Evolutionary conservation across 2,329 filamentous ascomycete genomes (phyloP), one percentile per base, ranked within the genome.

Genomic region (Microdochium trichocladiopsis): DNA sequence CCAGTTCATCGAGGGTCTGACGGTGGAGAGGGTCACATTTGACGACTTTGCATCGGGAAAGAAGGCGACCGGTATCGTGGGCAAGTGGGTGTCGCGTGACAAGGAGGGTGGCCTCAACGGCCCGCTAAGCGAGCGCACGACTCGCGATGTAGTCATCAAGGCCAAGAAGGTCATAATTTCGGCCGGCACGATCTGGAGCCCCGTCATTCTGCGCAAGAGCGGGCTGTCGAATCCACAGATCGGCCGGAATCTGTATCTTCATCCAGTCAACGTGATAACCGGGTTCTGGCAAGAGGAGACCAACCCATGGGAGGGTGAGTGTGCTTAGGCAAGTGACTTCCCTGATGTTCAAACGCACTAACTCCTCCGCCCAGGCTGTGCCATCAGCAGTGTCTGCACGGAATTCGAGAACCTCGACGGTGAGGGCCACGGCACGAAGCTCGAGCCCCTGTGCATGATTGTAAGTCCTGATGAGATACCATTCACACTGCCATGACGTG

Each of bases 401-500:
- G 83, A 88, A 51, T 89, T 91, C 58, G 87, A 94, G 57, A 85
- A 95, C 59, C 74, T 91, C 0, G 89, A 95, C 65, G 80, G 80
- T 12, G 73, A 83, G 24, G 88, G 89, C 54, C 89, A 96, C 61
- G 92, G 92, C 41, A 75, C 78, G 50, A 94, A 93, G 66, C 73
- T 96, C 37, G 90, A 96, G 73, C 74, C 82, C 16, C 80, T 82
- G 1, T 80, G 80, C 60, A 92, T 94, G 86, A 58, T 82, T 51
- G 75, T 78, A 60, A 59, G 73, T 66, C 22, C 10, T n/a, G 14
- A 2, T 25, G n/a, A n/a, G n/a, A n/a, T n/a, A n/a, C 14, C 23
- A 36, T 9, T 23, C 10, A 24, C 9, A n/a, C n/a, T n/a, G n/a
- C n/a, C n/a, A n/a, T n/a, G n/a, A n/a, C n/a, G n/a, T n/a, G n/a